These are phyloP conservation scores for Fusarium mangiferae DNA, from an alignment of 2,329 filamentous ascomycete genomes.

Conservation along the genomic window DNA sequence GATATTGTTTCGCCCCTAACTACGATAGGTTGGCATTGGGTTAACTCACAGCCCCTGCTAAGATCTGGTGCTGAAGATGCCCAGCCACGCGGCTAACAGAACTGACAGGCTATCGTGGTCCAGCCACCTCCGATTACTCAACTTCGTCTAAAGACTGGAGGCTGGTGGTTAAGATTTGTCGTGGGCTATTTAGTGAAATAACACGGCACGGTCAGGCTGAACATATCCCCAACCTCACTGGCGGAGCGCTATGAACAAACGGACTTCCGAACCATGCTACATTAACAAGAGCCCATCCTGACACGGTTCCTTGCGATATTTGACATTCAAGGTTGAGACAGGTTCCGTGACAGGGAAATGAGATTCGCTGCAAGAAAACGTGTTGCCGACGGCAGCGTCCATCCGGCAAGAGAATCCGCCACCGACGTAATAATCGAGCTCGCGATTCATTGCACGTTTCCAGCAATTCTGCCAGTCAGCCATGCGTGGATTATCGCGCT, in stretches of 20 bases:
- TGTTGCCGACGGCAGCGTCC: conserved; percentile 42
- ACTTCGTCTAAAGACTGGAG: background rate
- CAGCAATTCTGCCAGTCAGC: conserved; percentile 13
- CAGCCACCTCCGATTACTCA: conserved; percentile 14
- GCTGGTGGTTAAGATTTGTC: conserved; percentile 20
- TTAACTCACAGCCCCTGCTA: background rate
- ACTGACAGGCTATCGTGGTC: conserved; percentile 6
- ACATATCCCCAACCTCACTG: conserved; percentile 23
- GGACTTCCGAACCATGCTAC: background rate
- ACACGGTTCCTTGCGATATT: background rate
- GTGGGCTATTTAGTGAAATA: conserved; percentile 20
- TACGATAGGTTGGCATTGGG: conserved; percentile 9
- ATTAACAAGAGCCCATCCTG: background rate
- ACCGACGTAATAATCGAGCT: conserved; percentile 42
- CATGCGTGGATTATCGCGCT: conserved; percentile 31
- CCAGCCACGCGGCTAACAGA: conserved; percentile 27
- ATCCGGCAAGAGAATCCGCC: conserved; percentile 39
- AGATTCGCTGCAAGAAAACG: conserved; percentile 12
- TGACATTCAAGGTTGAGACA: conserved; percentile 7
- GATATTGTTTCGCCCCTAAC: conserved; percentile 14
- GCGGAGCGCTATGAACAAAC: conserved; percentile 7
- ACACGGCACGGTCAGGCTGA: conserved; percentile 14
- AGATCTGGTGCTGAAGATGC: conserved; percentile 9
- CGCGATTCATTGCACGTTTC: conserved; percentile 35
- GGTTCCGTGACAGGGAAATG: conserved; percentile 9